Percentiles rank a stretch among this genome's conserved stretches.
phyloP scores from a whole-genome alignment of 495 filamentous ascomycete species.

The Neurospora discreta region DNA sequence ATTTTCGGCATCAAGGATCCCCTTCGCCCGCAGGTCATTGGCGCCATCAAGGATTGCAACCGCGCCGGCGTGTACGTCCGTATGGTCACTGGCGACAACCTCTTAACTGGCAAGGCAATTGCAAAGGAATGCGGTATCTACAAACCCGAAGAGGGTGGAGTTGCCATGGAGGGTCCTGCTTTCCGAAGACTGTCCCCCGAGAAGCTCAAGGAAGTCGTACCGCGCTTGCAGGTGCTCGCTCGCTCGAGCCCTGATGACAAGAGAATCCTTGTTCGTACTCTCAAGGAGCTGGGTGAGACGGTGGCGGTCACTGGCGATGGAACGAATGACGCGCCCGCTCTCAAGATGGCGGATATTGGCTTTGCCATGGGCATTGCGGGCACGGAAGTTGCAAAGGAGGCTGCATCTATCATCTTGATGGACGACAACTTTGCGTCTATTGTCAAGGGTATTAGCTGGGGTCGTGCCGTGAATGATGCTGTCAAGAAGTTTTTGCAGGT shows the following conservation, averaged over 20 bases:
- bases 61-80: conserved; percentile 71
- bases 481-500: conserved; percentile 81
- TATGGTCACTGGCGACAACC: conserved; percentile 87
- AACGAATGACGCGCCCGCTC: conserved; percentile 80
- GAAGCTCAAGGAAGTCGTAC: conserved; percentile 61
- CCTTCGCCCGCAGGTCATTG: conserved; percentile 65
- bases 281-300: conserved; percentile 66
- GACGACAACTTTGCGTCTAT: conserved; percentile 86
- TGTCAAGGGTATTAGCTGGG: conserved; percentile 83
- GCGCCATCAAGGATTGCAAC: conserved; percentile 64
- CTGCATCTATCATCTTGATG: conserved; percentile 80
- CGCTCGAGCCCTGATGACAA: conserved; percentile 85
- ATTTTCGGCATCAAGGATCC: conserved; percentile 84
- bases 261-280: conserved; percentile 59
- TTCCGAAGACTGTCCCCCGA: conserved; percentile 64
- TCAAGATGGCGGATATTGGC: conserved; percentile 82
- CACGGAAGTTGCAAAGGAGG: conserved; percentile 86
- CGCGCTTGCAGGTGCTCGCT: conserved; percentile 68
- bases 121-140: conserved; percentile 80
- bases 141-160: conserved; percentile 53
- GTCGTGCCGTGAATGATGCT: conserved; percentile 82
- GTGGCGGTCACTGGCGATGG: conserved; percentile 84
- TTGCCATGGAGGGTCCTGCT: conserved; percentile 76
- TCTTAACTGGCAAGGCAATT: conserved; percentile 71
- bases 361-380: conserved; percentile 91